phyloP scores from a whole-genome alignment of 2,329 filamentous ascomycete genomes.

The Xylaria multiplex region DNA sequence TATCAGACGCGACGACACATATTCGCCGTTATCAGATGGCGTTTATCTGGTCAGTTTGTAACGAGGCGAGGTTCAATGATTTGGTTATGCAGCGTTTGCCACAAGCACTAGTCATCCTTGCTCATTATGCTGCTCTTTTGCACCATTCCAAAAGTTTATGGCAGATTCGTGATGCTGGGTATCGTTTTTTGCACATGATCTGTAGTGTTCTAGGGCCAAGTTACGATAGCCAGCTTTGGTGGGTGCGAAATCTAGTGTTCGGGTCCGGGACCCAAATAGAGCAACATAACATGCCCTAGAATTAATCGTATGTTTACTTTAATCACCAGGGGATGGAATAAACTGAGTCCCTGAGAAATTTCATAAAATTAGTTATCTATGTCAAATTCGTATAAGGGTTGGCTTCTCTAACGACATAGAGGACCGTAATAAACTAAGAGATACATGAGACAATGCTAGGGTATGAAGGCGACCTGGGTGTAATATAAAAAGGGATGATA shows the following conservation, averaged over 20 bases:
- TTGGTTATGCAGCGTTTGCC: conserved; percentile 40
- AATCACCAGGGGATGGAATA: neutral
- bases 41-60: conserved; percentile 44
- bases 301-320: neutral
- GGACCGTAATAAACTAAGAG: neutral
- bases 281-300: neutral
- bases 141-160: conserved; percentile 44
- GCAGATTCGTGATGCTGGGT: conserved; percentile 42
- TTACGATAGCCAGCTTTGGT: conserved; percentile 22
- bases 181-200: conserved; percentile 24
- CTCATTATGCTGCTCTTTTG: conserved; percentile 46
- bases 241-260: conserved; percentile 25
- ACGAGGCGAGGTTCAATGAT: conserved; percentile 41
- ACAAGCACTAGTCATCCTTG: conserved; percentile 45
- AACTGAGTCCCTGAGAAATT: too few relatives aligned
- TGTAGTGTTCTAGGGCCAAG: conserved; percentile 20
- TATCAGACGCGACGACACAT: conserved; percentile 19
- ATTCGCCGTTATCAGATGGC: conserved; percentile 42
- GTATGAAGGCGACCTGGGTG: too few relatives aligned
- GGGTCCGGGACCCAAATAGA: neutral
- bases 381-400: neutral
- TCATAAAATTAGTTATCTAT: neutral
- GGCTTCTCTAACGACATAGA: neutral
- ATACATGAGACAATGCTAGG: neutral
- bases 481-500: neutral